Evolutionary conservation across 768 basidiomycete genomes (phyloP).

Genomic region (Tricholoma matsutake): DNA sequence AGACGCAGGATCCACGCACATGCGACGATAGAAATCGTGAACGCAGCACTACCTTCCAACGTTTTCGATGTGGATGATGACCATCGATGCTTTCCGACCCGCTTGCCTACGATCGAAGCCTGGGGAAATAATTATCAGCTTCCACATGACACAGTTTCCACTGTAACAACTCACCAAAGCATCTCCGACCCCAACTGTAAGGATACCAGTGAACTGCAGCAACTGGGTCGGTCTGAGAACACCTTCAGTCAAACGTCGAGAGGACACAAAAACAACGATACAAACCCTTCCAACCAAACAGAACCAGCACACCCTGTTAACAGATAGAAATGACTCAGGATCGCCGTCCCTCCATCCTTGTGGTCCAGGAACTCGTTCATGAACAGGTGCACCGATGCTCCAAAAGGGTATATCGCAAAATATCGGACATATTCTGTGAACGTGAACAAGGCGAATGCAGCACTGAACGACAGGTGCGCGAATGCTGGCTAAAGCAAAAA

Average conservation of each 20-base stretch:
- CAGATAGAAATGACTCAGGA: slow-evolving; percentile 96
- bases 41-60: slow-evolving; percentile 86
- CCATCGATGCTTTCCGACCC: slow-evolving; percentile 81
- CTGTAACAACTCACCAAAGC: slow-evolving; percentile 61
- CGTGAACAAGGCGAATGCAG: slow-evolving; percentile 91
- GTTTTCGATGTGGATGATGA: slow-evolving; percentile 83
- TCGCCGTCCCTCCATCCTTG: slow-evolving; percentile 93
- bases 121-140: slow-evolving; percentile 23
- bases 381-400: slow-evolving; percentile 89
- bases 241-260: not conserved
- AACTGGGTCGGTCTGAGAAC: slow-evolving; percentile 38
- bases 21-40: slow-evolving; percentile 64
- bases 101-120: slow-evolving; percentile 92
- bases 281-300: slow-evolving; percentile 93
- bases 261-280: slow-evolving; percentile 15
- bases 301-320: slow-evolving; percentile 93
- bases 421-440: slow-evolving; percentile 98
- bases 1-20: slow-evolving; percentile 72
- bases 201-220: slow-evolving; percentile 76
- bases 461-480: slow-evolving; percentile 91
- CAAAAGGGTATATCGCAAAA: slow-evolving; percentile 97
- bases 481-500: slow-evolving; percentile 79
- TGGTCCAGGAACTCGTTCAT: slow-evolving; percentile 97
- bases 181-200: slow-evolving; percentile 91
- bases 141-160: not conserved